A percentile compares a stretch with the other conserved stretches of the same genome.
These are phyloP conservation scores for Lactarius deliciosus DNA, from an alignment of 768 basidiomycete genomes.

Conservation along the genomic window DNA sequence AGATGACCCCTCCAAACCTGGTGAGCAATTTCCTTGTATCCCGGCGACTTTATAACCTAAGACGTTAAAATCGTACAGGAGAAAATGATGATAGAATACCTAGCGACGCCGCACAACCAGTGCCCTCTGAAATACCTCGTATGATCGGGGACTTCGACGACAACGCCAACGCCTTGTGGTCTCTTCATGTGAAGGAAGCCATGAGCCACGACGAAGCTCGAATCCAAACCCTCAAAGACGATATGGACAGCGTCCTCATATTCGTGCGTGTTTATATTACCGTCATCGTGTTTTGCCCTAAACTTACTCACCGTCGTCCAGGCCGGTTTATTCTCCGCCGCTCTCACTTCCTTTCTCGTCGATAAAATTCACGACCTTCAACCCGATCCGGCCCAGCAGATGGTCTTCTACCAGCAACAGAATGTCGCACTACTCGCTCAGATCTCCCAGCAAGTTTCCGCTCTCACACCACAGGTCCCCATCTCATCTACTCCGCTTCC, in stretches of 20 bases:
- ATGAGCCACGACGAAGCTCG: neutral
- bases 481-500: neutral
- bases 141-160: neutral
- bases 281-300: neutral
- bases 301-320: neutral
- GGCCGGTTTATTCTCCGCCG: slow-evolving; percentile 19
- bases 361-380: slow-evolving; percentile 17
- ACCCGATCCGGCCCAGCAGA: slow-evolving; percentile 2
- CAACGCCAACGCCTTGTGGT: slow-evolving; percentile 2
- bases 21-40: neutral
- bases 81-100: neutral
- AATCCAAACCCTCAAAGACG: neutral
- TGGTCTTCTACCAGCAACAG: slow-evolving; percentile 7
- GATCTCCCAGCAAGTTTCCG: slow-evolving; percentile 6
- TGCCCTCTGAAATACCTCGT: neutral
- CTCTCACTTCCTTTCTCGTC: slow-evolving; percentile 13
- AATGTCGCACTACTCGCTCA: slow-evolving; percentile 9
- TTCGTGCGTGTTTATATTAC: neutral
- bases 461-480: neutral
- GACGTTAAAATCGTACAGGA: neutral
- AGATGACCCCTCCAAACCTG: neutral
- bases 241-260: slow-evolving; percentile 5
- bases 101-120: neutral
- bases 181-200: neutral
- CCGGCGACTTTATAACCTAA: neutral